Evolutionary conservation across 1,284 basidiomycete species (phyloP), one percentile per base, ranked within the genome.

Genomic region (Cutaneotrichosporon curvatum): DNA sequence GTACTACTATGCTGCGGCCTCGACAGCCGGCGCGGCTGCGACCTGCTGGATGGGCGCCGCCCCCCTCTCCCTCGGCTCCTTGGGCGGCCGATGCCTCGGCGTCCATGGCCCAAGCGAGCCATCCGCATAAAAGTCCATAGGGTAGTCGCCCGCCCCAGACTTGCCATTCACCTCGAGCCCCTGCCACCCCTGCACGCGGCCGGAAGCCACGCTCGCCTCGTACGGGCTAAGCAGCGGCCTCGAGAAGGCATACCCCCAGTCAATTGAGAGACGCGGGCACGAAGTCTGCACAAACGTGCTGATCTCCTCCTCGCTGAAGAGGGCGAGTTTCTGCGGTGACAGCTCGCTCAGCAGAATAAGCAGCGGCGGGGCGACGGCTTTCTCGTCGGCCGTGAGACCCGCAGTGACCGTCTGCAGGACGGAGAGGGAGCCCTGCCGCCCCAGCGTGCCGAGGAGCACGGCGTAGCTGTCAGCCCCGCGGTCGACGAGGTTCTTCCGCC

Each of bases 201-300:
- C 87, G 0, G 95, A 75, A 4, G 85, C 89, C 3, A 97, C 87
- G 9, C 84, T 83, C 0, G 89, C 85, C 72, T 98, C 95, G 67
- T 97, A 99, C 0, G 94, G 91, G 58, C 83, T 94, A 22, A 99
- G 74, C 37, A 98, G 74, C 0, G 95, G 95, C 23, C 80, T 78
- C 42, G 84, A 76, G 72, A 99, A 99, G 0, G 94, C 94, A 62
- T 91, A 91, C 2, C 91, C 91, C 95, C 95, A 99, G 67, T 99
- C 95, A 52, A 98, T 98, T 7, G 59, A 70, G 63, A 28, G 65
- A 60, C 41, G 53, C 38, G 40, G 58, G 41, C 50, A 61, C 3
- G 19, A 55, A 15, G 56, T 57, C 56, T 40, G 61, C 42, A 51
- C 56, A 41, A 44, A 63, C 25, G 51, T 59, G 30, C 38, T 55